Percentiles rank a stretch among this genome's conserved stretches.
Conservation (phyloP, 805 yeast species). For the Candida suzukii region DNA sequence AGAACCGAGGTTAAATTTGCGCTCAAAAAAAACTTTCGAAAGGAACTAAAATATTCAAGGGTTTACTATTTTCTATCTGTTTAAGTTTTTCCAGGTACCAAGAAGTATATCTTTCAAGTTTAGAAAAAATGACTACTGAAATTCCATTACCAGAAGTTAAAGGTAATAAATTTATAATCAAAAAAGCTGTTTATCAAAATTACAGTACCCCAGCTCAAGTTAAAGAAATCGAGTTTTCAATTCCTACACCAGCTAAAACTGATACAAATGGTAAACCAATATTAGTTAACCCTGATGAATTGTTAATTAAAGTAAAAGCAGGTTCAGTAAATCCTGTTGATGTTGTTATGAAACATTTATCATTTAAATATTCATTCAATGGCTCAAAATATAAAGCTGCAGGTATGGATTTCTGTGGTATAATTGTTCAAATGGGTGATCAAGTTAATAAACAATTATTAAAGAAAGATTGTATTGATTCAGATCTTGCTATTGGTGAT, state of each 20-base stretch:
- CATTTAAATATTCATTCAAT: conserved; percentile 2
- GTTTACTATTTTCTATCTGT: too few relatives aligned
- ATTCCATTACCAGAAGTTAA: conserved; percentile 1
- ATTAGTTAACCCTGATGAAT: conserved; percentile 3
- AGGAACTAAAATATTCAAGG: too few relatives aligned
- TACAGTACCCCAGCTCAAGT: conserved; percentile 4
- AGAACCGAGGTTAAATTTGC: too few relatives aligned
- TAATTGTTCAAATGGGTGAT: conserved; percentile 13
- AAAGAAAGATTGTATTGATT: not conserved
- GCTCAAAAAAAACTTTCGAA: too few relatives aligned
- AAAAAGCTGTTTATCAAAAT: conserved; percentile 10
- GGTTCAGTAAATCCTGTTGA: conserved; percentile 19
- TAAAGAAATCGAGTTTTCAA: conserved; percentile 2
- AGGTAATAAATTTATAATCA: conserved; percentile 5
- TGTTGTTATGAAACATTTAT: conserved; percentile 4
- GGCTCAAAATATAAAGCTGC: conserved; percentile 8
- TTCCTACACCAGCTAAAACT: not conserved
- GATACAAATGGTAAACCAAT: not conserved
- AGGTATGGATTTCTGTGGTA: conserved; percentile 20
- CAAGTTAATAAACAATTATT: conserved; percentile 1
- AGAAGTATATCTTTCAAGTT: too few relatives aligned
- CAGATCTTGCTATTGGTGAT: conserved; percentile 10
- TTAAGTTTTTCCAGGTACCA: too few relatives aligned
- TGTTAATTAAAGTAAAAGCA: conserved; percentile 12
- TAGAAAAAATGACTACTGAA: too few relatives aligned